Conservation (phyloP, 2,329 filamentous ascomycete species). For the Coleophoma cylindrospora region DNA sequence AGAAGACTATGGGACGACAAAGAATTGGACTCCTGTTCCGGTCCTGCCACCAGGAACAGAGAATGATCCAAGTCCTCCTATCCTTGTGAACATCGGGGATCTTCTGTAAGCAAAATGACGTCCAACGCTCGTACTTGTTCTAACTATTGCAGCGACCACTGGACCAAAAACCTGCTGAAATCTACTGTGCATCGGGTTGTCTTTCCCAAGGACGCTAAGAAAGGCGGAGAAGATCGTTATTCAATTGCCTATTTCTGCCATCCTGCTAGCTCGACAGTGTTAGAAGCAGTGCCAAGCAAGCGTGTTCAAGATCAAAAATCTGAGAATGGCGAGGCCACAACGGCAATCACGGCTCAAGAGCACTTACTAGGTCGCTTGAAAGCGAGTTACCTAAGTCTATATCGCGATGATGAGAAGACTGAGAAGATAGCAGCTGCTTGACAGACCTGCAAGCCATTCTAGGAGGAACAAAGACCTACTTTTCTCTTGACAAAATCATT, state of each 20-base stretch:
- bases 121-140: background rate
- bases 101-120: slow-evolving; percentile 34
- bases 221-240: slow-evolving; percentile 48
- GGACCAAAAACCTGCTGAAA: slow-evolving; percentile 84
- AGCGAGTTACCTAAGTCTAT: slow-evolving; percentile 53
- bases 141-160: slow-evolving; percentile 51
- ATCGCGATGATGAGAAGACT: slow-evolving; percentile 33
- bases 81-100: slow-evolving; percentile 68
- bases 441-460: background rate
- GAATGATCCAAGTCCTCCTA: slow-evolving; percentile 58
- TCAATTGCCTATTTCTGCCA: slow-evolving; percentile 68
- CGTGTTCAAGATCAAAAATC: slow-evolving; percentile 38
- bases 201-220: slow-evolving; percentile 51
- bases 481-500: too few species aligned
- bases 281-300: slow-evolving; percentile 57
- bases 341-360: slow-evolving; percentile 57
- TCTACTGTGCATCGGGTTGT: slow-evolving; percentile 87
- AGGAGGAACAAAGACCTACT: too few species aligned
- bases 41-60: slow-evolving; percentile 60
- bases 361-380: slow-evolving; percentile 57
- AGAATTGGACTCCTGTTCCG: slow-evolving; percentile 57
- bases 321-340: slow-evolving; percentile 34
- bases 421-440: slow-evolving; percentile 1
- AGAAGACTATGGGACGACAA: slow-evolving; percentile 29
- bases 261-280: slow-evolving; percentile 45